Percentiles rank a stretch among this genome's conserved stretches.
phyloP scores from a whole-genome alignment of 306 rosid genomes.

The Rosa multiflora region DNA sequence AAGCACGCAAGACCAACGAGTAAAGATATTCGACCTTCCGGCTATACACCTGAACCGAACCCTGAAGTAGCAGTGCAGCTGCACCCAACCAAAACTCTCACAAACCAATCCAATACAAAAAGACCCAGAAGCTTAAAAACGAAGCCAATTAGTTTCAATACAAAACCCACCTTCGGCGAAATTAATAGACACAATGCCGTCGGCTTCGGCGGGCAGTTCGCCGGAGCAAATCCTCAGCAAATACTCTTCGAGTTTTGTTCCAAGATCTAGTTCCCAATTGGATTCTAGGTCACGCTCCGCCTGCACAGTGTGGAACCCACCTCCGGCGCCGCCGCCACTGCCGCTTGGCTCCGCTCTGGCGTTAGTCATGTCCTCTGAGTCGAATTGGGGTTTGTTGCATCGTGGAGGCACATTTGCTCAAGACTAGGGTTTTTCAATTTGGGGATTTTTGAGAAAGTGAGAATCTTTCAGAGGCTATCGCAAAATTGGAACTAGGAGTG shows the following conservation, averaged over 20 bases:
- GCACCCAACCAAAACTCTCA: conserved; percentile 29
- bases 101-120: conserved; percentile 18
- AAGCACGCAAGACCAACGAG: conserved; percentile 80
- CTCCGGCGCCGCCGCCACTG: conserved; percentile 19
- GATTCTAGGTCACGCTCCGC: conserved; percentile 87
- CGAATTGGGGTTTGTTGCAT: conserved; percentile 11
- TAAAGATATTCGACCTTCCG: conserved; percentile 90
- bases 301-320: conserved; percentile 62
- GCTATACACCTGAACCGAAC: conserved; percentile 93
- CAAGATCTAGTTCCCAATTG: conserved; percentile 97
- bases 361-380: conserved; percentile 48
- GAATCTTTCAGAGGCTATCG: background rate
- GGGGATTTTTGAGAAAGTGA: conserved; percentile 7
- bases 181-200: conserved; percentile 51
- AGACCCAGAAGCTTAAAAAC: background rate
- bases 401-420: conserved; percentile 28
- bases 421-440: conserved; percentile 47
- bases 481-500: background rate
- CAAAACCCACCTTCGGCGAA: conserved; percentile 78
- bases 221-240: conserved; percentile 82
- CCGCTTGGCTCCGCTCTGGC: conserved; percentile 37
- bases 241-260: conserved; percentile 79
- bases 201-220: conserved; percentile 61
- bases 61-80: conserved; percentile 97
- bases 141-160: background rate